Evolutionary conservation across 163 green algal species (phyloP), one percentile per base, ranked within the genome.

Genomic region (Scenedesmus sp.): DNA sequence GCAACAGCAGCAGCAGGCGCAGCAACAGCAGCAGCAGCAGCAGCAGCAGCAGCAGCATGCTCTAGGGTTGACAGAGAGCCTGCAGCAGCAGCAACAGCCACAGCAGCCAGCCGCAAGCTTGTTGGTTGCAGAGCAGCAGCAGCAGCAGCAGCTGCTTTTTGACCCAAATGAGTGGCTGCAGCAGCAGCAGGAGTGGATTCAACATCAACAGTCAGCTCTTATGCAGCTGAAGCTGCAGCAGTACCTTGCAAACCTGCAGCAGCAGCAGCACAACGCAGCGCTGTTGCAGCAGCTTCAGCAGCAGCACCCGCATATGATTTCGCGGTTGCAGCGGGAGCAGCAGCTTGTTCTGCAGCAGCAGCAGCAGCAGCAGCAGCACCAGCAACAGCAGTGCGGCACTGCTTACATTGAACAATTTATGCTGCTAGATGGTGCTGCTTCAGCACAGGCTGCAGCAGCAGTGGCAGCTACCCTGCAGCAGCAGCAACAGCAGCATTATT

Each of bases 181-280:
- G 59, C 59, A 72, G 61, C 61, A 35, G 61, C 65, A 76, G 65
- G 65, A 76, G 26, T 76, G 65, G 65, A 37, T 76, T 2, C 65
- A 76, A 6, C 65, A 76, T 26, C 65, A 76, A 30, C 65, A 76
- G 65, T 76, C 65, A 22, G 65, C 65, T 15, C 30, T 76, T 5
- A 40, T 40, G 65, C 65, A 76, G 30, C 65, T 76, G 30, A 76
- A 76, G 26, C 6, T 76, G 65, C 65, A 76, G 65, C 65, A 76
- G 30, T 76, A 76, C 30, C 65, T 76, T 26, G 65, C 65, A 37
- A 40, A 37, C 65, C 65, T 76, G 30, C 65, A 76, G 30, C 65
- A 76, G 65, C 65, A 76, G 30, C 65, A 76, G 65, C 65, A 76
- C 30, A 76, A 40, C 30, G 65, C 65, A 76, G 65, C 65, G 65